Base-by-base conservation (phyloP, 176 grass and related monocot species). In the Musa itinerans region DNA sequence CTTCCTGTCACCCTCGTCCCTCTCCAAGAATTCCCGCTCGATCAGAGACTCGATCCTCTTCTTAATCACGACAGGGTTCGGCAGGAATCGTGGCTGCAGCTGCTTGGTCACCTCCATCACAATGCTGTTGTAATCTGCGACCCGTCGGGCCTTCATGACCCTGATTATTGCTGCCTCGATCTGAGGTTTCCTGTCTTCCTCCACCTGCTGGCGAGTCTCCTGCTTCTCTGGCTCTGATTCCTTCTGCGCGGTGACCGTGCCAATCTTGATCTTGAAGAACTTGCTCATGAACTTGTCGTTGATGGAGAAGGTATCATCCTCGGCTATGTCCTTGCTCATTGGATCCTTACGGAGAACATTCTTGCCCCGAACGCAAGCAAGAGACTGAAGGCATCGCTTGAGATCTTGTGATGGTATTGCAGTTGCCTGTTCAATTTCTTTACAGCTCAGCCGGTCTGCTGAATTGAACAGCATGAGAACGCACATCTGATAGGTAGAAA, bases 241-340 rank as follows among this genome's bases (percentile, higher is more conserved):
- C 34, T 43, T 43, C 34, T 43, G 34, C 3, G 92, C 87, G 72
- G 89, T 87, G 9, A 96, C 92, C 0, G 92, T 96, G 67, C 92
- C 92, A 70, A 96, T 96, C 86, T 96, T 96, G 54, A 96, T 87
- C 85, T 96, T 96, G 53, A 96, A 84, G 78, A 92, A 90, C 87
- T 96, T 96, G 87, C 92, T 92, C 9, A 82, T 89, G 50, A 96
- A 96, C 81, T 96, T 96, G 69, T 96, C 92, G 49, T 96, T 96
- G 29, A 96, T 87, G 75, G 73, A 89, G 74, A 96, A 96, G 74
- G 82, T 78, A 49, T 96, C 92, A 82, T 96, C 89, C 81, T 92
- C 92, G 1, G 92, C 92, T 66, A 92, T 96, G 73, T 96, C 92
- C 78, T 92, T 96, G 86, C 89, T 96, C 92, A 96, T 92, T n/a